phyloP scores from a whole-genome alignment of 257 asterid species.

The Penstemon barbatus region DNA sequence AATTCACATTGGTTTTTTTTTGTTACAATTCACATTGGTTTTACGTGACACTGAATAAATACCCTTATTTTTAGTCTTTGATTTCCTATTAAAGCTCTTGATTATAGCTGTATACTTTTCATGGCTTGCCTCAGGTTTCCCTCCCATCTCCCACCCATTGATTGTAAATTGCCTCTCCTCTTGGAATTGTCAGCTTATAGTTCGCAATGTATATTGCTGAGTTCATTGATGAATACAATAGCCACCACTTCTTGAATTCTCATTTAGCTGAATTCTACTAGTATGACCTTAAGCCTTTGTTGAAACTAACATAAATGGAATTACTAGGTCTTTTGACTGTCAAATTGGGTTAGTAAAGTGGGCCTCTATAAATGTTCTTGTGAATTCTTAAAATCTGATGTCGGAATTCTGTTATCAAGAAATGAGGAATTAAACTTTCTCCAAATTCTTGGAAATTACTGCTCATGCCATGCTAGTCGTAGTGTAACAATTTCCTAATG shows the following conservation, averaged over 20 bases:
- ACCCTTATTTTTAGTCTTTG: neutral
- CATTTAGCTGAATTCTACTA: neutral
- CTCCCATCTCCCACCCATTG: neutral
- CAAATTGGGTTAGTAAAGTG: neutral
- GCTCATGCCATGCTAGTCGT: neutral
- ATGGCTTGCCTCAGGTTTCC: neutral
- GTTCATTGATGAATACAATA: neutral
- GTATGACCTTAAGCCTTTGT: neutral
- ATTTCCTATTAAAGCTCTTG: neutral
- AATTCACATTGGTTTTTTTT: neutral
- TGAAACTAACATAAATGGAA: neutral
- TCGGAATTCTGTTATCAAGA: neutral
- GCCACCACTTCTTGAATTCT: neutral
- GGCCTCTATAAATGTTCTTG: neutral
- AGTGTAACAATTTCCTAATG: neutral
- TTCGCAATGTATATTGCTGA: no score
- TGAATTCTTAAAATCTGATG: conserved; percentile 9
- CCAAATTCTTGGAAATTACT: neutral
- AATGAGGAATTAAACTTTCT: neutral
- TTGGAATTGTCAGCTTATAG: neutral
- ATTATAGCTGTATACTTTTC: neutral
- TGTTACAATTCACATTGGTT: neutral
- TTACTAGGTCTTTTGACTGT: neutral
- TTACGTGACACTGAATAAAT: neutral
- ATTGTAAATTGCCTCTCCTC: neutral